Base-by-base conservation (phyloP, 306 rosid genomes). In the Psophocarpus tetragonolobus region DNA sequence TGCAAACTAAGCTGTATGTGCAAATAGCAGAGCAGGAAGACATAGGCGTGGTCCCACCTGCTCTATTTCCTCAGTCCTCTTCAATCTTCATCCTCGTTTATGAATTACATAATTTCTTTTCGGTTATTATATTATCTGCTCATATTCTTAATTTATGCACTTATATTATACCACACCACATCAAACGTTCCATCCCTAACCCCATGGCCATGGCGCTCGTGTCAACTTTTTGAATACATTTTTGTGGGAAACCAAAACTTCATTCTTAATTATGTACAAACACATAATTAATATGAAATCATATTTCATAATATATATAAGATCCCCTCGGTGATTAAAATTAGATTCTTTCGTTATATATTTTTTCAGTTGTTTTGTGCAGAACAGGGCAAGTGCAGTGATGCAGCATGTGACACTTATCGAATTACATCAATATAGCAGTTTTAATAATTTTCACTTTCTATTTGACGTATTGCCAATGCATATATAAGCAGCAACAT, bases 31-130 rank as follows among this genome's bases (percentile, higher is more conserved):
- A 9, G 50, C 50, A 71, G 6, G 47, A 18, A 20, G 17, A 80
- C 61, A 65, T 23, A 29, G 0, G 14, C 18, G 18, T 67, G 84
- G 81, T 14, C 80, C 75, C 56, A 36, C 9, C 6, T 13, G 60
- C 81, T 81, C 41, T 71, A 66, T 15, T 33, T 76, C 50, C 64
- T 47, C 54, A 65, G 10, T 76, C 44, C 15, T 64, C 39, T n/a
- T n/a, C n/a, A n/a, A n/a, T 74, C 51, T 71, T 56, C n/a, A 66
- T 63, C 29, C 32, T 1, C 26, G 24, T 54, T 29, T 23, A 3
- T 21, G 18, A 9, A 50, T n/a, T 9, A 36, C 0, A 30, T 30
- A 3, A 30, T 32, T 33, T 63, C 38, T 24, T 24, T 39, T 14
- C 13, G 4, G 17, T 39, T 20, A 24, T 50, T 64, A 45, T 6